Conservation (phyloP, 345 rosid genomes). For the Kernera saxatilis region DNA sequence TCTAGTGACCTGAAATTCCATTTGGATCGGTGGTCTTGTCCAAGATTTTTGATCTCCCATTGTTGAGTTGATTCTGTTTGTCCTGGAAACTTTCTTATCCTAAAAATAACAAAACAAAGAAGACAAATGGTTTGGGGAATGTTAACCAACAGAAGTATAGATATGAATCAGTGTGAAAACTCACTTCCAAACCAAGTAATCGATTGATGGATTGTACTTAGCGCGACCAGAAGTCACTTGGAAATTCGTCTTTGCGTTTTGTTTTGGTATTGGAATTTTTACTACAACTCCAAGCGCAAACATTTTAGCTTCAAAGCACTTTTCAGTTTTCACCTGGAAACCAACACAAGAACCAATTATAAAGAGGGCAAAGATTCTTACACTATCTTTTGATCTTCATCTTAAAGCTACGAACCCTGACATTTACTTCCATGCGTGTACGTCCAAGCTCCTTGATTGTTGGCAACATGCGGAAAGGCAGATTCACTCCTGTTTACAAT, state of each 20-base stretch:
- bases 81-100: slow-evolving; percentile 97
- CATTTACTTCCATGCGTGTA: slow-evolving; percentile 99
- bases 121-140: no score
- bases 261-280: slow-evolving; percentile 97
- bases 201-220: slow-evolving; percentile 89
- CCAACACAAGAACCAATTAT: slow-evolving; percentile 15
- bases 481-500: no score
- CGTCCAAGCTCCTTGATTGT: slow-evolving; percentile 98
- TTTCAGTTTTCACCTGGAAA: slow-evolving; percentile 94
- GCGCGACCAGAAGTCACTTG: slow-evolving; percentile 97
- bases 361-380: slow-evolving; percentile 1
- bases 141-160: no score
- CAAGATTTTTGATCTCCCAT: slow-evolving; percentile 91
- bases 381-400: neutral
- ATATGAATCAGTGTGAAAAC: slow-evolving; percentile 28
- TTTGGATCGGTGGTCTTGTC: slow-evolving; percentile 96
- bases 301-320: slow-evolving; percentile 98
- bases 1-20: slow-evolving; percentile 68
- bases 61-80: slow-evolving; percentile 96
- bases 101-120: no score
- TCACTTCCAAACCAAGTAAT: slow-evolving; percentile 99
- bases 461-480: slow-evolving; percentile 90
- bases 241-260: slow-evolving; percentile 95
- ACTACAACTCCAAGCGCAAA: slow-evolving; percentile 98
- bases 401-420: slow-evolving; percentile 50